These are phyloP conservation scores for Candida easanensis DNA, from an alignment of 805 yeast species.

Conservation along the genomic window DNA sequence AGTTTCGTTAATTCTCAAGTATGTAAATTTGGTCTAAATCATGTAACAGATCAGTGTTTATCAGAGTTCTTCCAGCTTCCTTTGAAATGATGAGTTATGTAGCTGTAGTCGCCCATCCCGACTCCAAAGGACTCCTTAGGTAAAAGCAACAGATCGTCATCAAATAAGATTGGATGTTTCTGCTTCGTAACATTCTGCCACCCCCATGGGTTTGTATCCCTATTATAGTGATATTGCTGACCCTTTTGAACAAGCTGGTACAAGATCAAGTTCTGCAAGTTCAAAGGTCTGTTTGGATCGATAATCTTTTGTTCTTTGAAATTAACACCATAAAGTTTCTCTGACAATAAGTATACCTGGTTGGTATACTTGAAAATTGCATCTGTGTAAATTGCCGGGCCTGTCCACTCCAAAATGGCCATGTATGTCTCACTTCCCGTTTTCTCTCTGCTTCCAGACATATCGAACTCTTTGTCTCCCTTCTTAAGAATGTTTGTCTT, in stretches of 20 bases:
- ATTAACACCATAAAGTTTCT: constrained; percentile 3
- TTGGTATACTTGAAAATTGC: constrained; percentile 36
- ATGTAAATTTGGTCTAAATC: too few relatives aligned
- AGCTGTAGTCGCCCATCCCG: constrained; percentile 34
- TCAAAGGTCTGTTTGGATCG: constrained; percentile 15
- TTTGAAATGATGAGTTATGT: constrained; percentile 55
- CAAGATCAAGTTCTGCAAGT: constrained; percentile 7
- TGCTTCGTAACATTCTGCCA: constrained; percentile 20
- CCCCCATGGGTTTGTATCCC: constrained; percentile 11
- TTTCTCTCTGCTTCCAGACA: constrained; percentile 38
- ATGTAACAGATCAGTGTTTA: too few relatives aligned
- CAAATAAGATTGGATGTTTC: constrained; percentile 16
- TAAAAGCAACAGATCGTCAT: constrained; percentile 66
- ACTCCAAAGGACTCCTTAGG: constrained; percentile 67
- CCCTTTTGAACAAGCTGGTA: constrained; percentile 9
- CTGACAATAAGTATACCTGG: constrained; percentile 9
- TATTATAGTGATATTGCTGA: constrained; percentile 14
- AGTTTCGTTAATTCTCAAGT: too few relatives aligned
- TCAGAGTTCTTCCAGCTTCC: constrained; percentile 73
- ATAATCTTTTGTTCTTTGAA: constrained; percentile 11
- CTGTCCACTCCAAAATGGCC: constrained; percentile 55
- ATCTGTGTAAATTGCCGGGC: constrained; percentile 50
- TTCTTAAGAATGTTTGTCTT: constrained; percentile 27
- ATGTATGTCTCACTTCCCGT: constrained; percentile 57
- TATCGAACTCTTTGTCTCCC: constrained; percentile 29